Conservation (phyloP, 2,329 filamentous ascomycete species). For the Fusarium chuoi region DNA sequence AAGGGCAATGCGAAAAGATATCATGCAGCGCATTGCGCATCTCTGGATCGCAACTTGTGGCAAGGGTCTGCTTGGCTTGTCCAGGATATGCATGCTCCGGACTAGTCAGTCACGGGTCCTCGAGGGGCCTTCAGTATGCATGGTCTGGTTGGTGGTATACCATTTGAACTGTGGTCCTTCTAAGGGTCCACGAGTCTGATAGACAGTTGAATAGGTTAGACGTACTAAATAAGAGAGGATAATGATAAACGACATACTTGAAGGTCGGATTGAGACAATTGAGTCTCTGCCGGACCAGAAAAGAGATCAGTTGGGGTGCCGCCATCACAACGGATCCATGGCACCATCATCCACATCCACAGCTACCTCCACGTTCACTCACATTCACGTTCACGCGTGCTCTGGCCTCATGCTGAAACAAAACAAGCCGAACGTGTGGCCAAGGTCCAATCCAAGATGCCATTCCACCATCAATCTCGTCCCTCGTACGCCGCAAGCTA, state of each 20-base stretch:
- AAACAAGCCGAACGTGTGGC: conserved; percentile 40
- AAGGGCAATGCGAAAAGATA: neutral
- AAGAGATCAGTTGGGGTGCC: conserved; percentile 6
- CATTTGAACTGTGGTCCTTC: conserved; percentile 26
- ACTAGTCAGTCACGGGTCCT: conserved; percentile 33
- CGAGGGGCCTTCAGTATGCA: conserved; percentile 29
- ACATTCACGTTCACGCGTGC: conserved; percentile 30
- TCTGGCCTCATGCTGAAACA: conserved; percentile 43
- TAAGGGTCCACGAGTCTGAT: conserved; percentile 32
- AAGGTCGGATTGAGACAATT: neutral
- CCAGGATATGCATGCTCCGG: conserved; percentile 29
- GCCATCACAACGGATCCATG: conserved; percentile 10
- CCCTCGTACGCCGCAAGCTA: conserved; percentile 33
- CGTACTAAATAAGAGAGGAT: conserved; percentile 4
- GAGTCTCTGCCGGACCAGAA: neutral
- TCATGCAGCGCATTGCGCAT: conserved; percentile 31
- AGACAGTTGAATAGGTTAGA: conserved; percentile 6
- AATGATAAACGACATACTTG: neutral
- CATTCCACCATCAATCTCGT: conserved; percentile 25
- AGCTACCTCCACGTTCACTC: conserved; percentile 2
- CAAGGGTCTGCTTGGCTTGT: conserved; percentile 37
- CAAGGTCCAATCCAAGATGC: conserved; percentile 39
- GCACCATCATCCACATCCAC: conserved; percentile 19
- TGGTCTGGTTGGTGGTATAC: conserved; percentile 34
- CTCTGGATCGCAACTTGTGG: conserved; percentile 38